These are phyloP conservation scores for Boletus subparvulus DNA, from an alignment of 768 basidiomycete genomes.

Conservation along the genomic window DNA sequence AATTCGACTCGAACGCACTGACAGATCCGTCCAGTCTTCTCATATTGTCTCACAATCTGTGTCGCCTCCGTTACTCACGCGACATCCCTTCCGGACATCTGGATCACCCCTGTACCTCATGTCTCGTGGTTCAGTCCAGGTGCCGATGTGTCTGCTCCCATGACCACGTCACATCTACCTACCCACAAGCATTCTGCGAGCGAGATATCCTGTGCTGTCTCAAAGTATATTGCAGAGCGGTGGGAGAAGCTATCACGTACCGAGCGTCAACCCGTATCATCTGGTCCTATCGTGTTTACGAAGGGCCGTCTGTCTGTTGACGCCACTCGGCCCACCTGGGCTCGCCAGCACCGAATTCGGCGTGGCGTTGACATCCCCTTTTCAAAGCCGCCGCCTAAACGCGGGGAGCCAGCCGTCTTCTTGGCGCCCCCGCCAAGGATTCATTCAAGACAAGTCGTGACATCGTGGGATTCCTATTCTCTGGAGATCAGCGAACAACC, in stretches of 20 bases:
- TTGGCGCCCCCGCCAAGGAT: conserved; percentile 36
- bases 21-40: conserved; percentile 38
- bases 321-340: conserved; percentile 48
- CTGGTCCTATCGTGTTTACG: conserved; percentile 20
- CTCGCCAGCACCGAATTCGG: conserved; percentile 37
- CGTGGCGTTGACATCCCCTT: conserved; percentile 64
- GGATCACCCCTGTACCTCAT: conserved; percentile 49
- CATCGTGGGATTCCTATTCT: conserved; percentile 34
- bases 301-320: conserved; percentile 22
- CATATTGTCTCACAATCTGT: conserved; percentile 57
- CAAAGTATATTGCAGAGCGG: conserved; percentile 31
- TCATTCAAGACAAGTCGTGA: conserved; percentile 21
- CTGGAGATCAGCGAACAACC: conserved; percentile 28
- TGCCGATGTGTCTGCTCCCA: neutral
- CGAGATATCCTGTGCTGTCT: conserved; percentile 22
- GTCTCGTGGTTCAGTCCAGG: conserved; percentile 56
- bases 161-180: conserved; percentile 3
- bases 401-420: conserved; percentile 18
- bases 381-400: conserved; percentile 24
- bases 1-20: neutral
- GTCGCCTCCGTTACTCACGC: conserved; percentile 48
- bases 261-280: conserved; percentile 20
- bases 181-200: conserved; percentile 11
- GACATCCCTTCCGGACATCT: conserved; percentile 45
- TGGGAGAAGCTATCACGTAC: conserved; percentile 29